Conservation (phyloP, 352 stramenopile genomes). For the Phytophthora meadii region DNA sequence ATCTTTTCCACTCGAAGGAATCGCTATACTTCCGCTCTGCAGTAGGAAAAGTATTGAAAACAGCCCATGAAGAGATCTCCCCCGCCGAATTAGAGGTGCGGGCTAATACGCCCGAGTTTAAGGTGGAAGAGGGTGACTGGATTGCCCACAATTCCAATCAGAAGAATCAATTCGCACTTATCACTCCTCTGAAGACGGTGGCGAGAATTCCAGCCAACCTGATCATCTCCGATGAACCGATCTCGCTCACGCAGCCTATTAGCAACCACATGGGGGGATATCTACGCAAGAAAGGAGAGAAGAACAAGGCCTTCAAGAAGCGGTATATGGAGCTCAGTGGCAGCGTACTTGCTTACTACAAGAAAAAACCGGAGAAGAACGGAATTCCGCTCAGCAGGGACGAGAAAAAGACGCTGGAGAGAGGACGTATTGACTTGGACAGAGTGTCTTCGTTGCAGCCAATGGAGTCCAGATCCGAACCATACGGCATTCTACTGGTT, state of each 20-base stretch:
- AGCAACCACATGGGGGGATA: constrained; percentile 72
- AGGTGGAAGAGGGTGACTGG: constrained; percentile 87
- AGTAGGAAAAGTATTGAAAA: constrained; percentile 79
- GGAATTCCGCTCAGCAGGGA: constrained; percentile 70
- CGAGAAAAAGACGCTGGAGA: constrained; percentile 79
- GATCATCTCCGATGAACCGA: constrained; percentile 67
- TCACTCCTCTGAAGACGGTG: constrained; percentile 86
- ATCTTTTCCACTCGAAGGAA: constrained; percentile 84
- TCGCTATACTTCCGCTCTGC: constrained; percentile 78
- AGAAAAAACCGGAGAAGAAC: constrained; percentile 86
- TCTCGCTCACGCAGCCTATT: constrained; percentile 43
- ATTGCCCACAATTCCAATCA: constrained; percentile 82
- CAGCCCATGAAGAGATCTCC: constrained; percentile 84
- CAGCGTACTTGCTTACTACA: constrained; percentile 81
- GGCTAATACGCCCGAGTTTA: constrained; percentile 91
- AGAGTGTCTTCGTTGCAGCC: constrained; percentile 83
- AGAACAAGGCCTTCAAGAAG: constrained; percentile 83
- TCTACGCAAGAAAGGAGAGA: constrained; percentile 85
- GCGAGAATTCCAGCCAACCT: constrained; percentile 73
- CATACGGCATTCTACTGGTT: constrained; percentile 82
- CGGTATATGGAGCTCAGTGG: constrained; percentile 88
- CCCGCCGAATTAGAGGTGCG: constrained; percentile 82
- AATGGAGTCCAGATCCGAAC: constrained; percentile 66
- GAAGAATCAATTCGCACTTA: constrained; percentile 81
- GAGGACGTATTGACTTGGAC: constrained; percentile 82